Percentiles rank a stretch among this genome's conserved stretches.
Conservation (phyloP, 192 early-diverging fungal genomes). For the Entomortierella chlamydospora region DNA sequence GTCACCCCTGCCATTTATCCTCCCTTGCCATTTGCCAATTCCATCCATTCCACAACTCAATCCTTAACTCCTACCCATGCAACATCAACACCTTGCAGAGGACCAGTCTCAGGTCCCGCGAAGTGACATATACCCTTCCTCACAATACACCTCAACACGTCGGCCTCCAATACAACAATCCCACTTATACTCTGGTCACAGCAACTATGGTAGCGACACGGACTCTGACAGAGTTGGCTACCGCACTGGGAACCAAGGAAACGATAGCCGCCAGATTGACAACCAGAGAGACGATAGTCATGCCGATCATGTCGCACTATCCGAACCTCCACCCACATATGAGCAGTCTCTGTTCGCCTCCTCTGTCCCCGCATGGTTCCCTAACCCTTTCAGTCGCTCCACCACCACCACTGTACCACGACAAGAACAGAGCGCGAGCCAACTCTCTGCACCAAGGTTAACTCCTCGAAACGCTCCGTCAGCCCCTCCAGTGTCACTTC, state of each 20-base stretch:
- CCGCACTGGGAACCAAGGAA: background rate
- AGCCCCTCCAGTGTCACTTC: conserved; percentile 34
- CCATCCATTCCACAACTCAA: background rate
- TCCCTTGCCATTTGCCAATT: too few species aligned
- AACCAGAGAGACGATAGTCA: background rate
- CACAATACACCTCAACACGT: background rate
- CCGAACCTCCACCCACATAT: conserved; percentile 40
- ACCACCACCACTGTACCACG: conserved; percentile 1
- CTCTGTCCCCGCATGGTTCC: background rate
- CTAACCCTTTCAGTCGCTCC: conserved; percentile 5
- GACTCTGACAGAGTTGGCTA: background rate
- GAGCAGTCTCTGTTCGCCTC: conserved; percentile 25
- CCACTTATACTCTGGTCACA: background rate
- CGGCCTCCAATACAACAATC: background rate
- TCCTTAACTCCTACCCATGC: too few species aligned
- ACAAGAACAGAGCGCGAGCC: background rate
- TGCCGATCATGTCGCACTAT: background rate
- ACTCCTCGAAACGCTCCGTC: conserved; percentile 16
- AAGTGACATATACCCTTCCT: background rate
- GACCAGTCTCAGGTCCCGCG: background rate
- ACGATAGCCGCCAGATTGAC: background rate
- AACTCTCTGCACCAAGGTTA: conserved; percentile 4
- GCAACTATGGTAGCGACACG: background rate
- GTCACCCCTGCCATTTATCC: background rate
- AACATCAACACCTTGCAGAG: background rate